Base-by-base conservation (phyloP, 805 yeast species). In the Candida cerambycidarum region DNA sequence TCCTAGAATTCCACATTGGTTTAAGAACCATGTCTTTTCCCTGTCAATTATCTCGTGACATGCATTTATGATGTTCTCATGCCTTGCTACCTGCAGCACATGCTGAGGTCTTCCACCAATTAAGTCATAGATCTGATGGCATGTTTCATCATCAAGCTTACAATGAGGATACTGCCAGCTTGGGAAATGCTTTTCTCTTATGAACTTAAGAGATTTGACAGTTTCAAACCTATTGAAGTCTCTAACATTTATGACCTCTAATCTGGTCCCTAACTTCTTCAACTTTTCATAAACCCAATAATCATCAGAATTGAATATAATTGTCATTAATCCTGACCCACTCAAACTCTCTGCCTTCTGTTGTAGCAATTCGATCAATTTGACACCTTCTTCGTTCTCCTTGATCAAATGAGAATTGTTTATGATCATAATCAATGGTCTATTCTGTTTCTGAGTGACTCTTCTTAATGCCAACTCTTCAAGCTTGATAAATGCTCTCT, bases 21-120 rank as follows among this genome's bases (percentile, higher is more conserved):
- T 87, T 50, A 87, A 69, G 49, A 86, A 83, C 95, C 95, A 87
- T 0, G 89, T 85, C 57, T 84, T 85, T 52, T 87, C 95, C 7
- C 83, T 68, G 57, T 87, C 93, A 43, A 87, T 85, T 25, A 87
- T 70, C 45, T 71, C 74, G 52, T 85, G 85, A 48, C 87, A 80
- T 0, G 89, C 89, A 25, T 62, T 61, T 24, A 82, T 53, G 53
- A 81, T 67, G 52, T 82, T 79, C 16, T 55, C 49, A 40, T 80
- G 83, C 27, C 81, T 68, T 0, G 86, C 78, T 1, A 84, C 92
- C 36, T 82, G 83, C 2, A 85, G 77, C 3, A 87, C 62, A 59
- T 87, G 92, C 60, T 87, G 95, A 0, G 95, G 89, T 37, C 95
- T 71, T 1, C 95, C 95, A 2, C 95, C 95, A 34, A 86, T 78